Percentiles rank a stretch among this genome's conserved stretches.
Conservation (phyloP, 106 monocot species). For the Xerophyta viscosa region DNA sequence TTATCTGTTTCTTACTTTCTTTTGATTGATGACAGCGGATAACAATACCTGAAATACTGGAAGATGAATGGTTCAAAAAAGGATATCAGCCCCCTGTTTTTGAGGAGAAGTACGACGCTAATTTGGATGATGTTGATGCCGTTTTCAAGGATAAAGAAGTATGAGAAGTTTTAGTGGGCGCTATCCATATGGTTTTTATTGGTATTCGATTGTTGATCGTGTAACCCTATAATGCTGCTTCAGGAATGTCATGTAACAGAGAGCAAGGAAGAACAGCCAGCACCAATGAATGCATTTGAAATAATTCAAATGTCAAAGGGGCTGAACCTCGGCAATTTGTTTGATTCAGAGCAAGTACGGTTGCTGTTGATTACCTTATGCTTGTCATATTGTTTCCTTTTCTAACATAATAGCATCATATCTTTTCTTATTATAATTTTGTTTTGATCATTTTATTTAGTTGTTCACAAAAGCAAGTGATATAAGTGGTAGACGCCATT, state of each 20-base stretch:
- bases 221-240: background rate
- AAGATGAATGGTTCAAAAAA: slow-evolving; percentile 91
- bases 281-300: slow-evolving; percentile 83
- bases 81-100: slow-evolving; percentile 73
- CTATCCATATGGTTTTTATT: background rate
- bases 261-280: slow-evolving; percentile 55
- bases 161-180: slow-evolving; percentile 11
- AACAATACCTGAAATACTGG: slow-evolving; percentile 74
- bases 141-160: slow-evolving; percentile 69
- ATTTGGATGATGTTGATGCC: slow-evolving; percentile 67
- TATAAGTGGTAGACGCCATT: no score
- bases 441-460: no score
- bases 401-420: background rate
- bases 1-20: no score
- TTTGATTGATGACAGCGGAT: no score
- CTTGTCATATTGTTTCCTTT: no score
- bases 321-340: slow-evolving; percentile 76
- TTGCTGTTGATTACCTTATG: background rate
- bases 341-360: slow-evolving; percentile 57
- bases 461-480: no score
- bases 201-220: background rate
- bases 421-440: no score
- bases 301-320: slow-evolving; percentile 81
- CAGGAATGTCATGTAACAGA: slow-evolving; percentile 62
- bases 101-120: slow-evolving; percentile 55